phyloP scores from a whole-genome alignment of 495 filamentous ascomycete species.

The Lasiosphaeriaceae sp. region DNA sequence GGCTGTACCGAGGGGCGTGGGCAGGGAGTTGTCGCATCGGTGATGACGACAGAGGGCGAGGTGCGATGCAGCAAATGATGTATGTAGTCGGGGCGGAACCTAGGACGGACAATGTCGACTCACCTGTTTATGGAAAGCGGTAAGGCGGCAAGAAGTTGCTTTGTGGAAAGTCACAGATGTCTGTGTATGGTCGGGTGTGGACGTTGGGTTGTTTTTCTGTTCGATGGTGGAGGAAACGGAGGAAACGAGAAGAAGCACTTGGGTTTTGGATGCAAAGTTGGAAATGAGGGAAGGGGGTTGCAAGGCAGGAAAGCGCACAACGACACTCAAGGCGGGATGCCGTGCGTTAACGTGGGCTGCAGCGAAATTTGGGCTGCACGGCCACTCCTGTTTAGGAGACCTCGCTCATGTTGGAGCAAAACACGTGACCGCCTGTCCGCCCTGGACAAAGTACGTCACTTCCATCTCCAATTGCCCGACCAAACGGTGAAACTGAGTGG shows the following conservation, averaged over 20 bases:
- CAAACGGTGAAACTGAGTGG: constrained; percentile 1
- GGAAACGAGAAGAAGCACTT: constrained; percentile 21
- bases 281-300: constrained; percentile 36
- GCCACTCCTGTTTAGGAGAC: constrained; percentile 22
- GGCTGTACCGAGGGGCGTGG: constrained; percentile 7
- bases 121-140: constrained; percentile 22
- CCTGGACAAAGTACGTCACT: constrained; percentile 9
- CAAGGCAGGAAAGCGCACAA: constrained; percentile 30
- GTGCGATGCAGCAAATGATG: constrained; percentile 17
- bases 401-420: not conserved
- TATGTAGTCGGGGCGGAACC: constrained; percentile 7
- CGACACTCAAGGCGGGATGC: constrained; percentile 34
- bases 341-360: constrained; percentile 16
- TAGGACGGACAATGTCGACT: constrained; percentile 17
- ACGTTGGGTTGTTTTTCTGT: constrained; percentile 18
- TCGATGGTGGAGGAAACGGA: constrained; percentile 26
- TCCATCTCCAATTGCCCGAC: not conserved
- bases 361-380: constrained; percentile 26
- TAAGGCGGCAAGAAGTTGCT: constrained; percentile 3
- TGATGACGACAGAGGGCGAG: constrained; percentile 33
- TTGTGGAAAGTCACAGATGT: not conserved
- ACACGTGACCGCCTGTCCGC: constrained; percentile 27
- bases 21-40: constrained; percentile 25
- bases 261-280: constrained; percentile 32
- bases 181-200: constrained; percentile 7